Evolutionary conservation across 306 rosid genomes (phyloP), one percentile per base, ranked within the genome.

Genomic region (Canavalia gladiata): DNA sequence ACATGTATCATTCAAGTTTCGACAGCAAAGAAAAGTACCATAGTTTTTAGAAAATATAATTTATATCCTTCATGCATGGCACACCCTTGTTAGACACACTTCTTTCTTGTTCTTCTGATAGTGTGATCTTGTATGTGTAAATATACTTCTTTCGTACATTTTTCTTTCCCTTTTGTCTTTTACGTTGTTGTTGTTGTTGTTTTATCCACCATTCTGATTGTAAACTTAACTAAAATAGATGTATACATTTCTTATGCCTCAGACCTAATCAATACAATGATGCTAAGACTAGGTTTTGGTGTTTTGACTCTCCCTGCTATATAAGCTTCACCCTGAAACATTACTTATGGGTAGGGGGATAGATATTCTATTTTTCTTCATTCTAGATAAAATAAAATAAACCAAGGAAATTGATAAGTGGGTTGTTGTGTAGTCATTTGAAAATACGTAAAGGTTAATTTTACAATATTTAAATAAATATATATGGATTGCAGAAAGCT

Each of bases 91-190:
- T 62, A 75, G 57, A 62, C 43, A 71, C 43, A 55, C 51, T 11
- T 51, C n/a, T 12, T 63, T 8, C 11, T 7, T 69, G n/a, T 30
- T 66, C 39, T 45, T 73, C 46, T 8, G 1, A 1, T 25, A 33
- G 34, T 74, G 60, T 13, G 37, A 80, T 62, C 49, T 62, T 43
- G 31, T 42, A 46, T 84, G 41, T 84, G 51, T 37, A 43, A 54
- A 83, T 83, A 72, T 12, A 49, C 34, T 5, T 42, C 30, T 34
- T 34, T 73, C 10, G 37, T 18, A 18, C 25, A 18, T 18, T 54
- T 54, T 45, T 45, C 67, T 74, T 81, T 63, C n/a, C 67, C 66
- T 5, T 30, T 81, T 10, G 2, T 62, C 11, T 13, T 50, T 31
- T 42, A 18, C 35, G 55, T 69, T 2, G 1, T 46, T 18, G 25